Base-by-base conservation (phyloP, 2,329 filamentous ascomycete species). In the Ploettnerulaceae sp. region DNA sequence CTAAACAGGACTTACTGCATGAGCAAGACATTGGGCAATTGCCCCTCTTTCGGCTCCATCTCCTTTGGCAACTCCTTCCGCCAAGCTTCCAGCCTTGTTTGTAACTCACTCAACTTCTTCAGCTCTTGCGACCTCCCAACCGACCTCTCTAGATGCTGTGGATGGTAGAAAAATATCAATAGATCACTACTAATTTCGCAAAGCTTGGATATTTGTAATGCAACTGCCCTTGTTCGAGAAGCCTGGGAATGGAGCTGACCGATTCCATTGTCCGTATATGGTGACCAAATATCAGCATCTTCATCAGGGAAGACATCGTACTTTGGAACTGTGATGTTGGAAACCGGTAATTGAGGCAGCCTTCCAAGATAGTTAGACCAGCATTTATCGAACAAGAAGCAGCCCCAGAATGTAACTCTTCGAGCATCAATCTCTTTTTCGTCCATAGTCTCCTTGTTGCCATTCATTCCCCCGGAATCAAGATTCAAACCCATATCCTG, bases 351-450 rank as follows among this genome's bases (percentile, higher is more conserved):
- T 65, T 96, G 91, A 8, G 93, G 91, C 52, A 96, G 74, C 33
- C 93, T 84, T 37, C 93, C 91, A 20, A 97, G 77, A 59, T 97
- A 97, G 64, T 96, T 97, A 39, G 90, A 95, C 90, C 91, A 97
- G 66, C 89, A 95, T 74, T 96, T 97, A 71, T 98, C 93, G 64
- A 97, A 95, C n/a, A 95, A 69, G 66, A 93, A 97, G 64, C 90
- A 96, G 5, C 93, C 93, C 93, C 93, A 97, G 62, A 96, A 97
- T 0, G 93, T 97, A 32, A 97, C 84, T 43, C 87, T 77, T 29
- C 93, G 76, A 2, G 89, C 90, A 67, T 98, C 93, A 29, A 94
- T 78, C 65, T 96, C 91, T 36, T 86, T 77, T 48, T 95, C 88
- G 51, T 82, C 81, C 55, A 91, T 74, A 21, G 71, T 67, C 40